Conservation (phyloP, 2,329 filamentous ascomycete genomes). For the Helminthosporium solani region DNA sequence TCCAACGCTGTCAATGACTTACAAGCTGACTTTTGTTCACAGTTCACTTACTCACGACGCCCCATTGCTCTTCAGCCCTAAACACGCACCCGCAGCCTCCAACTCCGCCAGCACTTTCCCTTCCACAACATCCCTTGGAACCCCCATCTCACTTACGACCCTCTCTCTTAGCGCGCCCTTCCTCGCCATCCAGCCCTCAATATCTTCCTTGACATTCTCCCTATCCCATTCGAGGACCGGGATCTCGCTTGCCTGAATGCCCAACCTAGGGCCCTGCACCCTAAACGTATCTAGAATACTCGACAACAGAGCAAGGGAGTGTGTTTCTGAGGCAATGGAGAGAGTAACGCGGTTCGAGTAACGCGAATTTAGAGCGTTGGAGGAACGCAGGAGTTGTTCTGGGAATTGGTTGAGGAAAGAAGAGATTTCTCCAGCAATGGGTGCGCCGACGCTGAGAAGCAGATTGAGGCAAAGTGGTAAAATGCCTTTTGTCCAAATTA, state of each 20-base stretch:
- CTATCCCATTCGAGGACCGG: slow-evolving; percentile 74
- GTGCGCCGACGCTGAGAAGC: slow-evolving; percentile 75
- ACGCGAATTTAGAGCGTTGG: slow-evolving; percentile 67
- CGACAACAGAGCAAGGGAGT: slow-evolving; percentile 74
- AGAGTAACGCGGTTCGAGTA: slow-evolving; percentile 63
- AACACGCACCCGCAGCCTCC: slow-evolving; percentile 39
- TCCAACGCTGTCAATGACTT: too few species aligned
- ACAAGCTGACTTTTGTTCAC: too few species aligned
- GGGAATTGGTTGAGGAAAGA: slow-evolving; percentile 90
- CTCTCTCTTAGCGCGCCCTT: slow-evolving; percentile 68
- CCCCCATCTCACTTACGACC: slow-evolving; percentile 64
- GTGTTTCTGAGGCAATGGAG: slow-evolving; percentile 71
- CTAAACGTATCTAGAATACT: slow-evolving; percentile 69
- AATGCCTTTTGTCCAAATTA: slow-evolving; percentile 86
- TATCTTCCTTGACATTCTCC: slow-evolving; percentile 70
- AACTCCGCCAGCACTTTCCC: slow-evolving; percentile 64
- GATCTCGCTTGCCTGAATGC: slow-evolving; percentile 62
- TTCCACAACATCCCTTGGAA: slow-evolving; percentile 72
- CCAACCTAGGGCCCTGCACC: slow-evolving; percentile 46
- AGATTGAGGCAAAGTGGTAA: slow-evolving; percentile 88
- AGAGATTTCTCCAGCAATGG: slow-evolving; percentile 79
- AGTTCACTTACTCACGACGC: too few species aligned
- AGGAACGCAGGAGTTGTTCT: slow-evolving; percentile 70
- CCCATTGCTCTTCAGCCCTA: slow-evolving; percentile 25
- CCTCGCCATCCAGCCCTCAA: slow-evolving; percentile 77